Evolutionary conservation across 257 asterid genomes (phyloP), one percentile per base, ranked within the genome.

Genomic region (Verbena officinalis): DNA sequence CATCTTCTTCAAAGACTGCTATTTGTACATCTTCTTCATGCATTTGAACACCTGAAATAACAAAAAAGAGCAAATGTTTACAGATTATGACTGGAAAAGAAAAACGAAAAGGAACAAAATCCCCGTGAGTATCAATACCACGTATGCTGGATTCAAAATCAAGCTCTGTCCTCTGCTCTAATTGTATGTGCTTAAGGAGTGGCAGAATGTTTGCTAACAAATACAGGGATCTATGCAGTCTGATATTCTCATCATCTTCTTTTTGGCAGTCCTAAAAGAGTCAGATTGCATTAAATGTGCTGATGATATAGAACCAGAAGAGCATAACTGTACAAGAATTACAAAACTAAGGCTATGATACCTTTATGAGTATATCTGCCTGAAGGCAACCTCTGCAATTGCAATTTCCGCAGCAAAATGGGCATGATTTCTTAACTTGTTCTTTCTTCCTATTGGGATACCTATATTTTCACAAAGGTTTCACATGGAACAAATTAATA

Each of bases 351-450:
- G 61, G 66, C 34, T 54, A 53, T 33, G 5, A 67, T 53, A 85
- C 96, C 95, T 81, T 69, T 54, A 56, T 33, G 53, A 12, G 42
- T 61, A 68, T 64, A 55, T 71, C 76, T 59, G 55, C 82, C 78
- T 81, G 80, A 64, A 87, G 96, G 78, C 97, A 90, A 73, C 79
- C 78, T 69, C 27, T 76, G 78, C 97, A 90, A 59, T 87, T 87
- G 81, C 97, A 90, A 64, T 80, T 87, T 40, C 91, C 88, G 39
- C 71, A 38, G 77, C 96, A 90, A 68, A 78, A 82, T 50, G 97
- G 97, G 69, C 97, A 90, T 14, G 73, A 50, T 55, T 62, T 61
- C 76, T 73, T 44, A 42, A 83, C 66, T 45, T 90, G 94, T 55
- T 73, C 63, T 16, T 78, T 75, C 42, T 81, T 83, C 74, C 79